Evolutionary conservation across 2,329 filamentous ascomycete species (phyloP), one percentile per base, ranked within the genome.

Genomic region (Aspergillus clavatus): DNA sequence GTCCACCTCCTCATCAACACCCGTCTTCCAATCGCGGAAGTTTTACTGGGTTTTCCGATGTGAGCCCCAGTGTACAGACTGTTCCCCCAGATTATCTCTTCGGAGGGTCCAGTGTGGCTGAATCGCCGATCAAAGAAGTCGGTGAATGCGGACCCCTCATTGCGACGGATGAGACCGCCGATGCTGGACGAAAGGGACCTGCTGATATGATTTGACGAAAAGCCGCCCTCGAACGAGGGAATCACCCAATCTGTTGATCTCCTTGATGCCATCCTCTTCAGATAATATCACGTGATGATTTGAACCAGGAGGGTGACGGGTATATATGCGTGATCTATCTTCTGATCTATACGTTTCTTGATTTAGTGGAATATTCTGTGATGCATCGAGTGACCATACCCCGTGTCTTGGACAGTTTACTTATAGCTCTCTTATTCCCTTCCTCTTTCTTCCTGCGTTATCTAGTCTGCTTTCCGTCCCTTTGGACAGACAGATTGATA

Each of bases 1-100:
- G 69, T 45, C 67, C 68, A 35, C 71, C 71, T 14, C 69, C 70
- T 2, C 58, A 69, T 45, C 59, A 63, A 43, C 42, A 62, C 38
- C 43, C 61, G 18, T 47, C 59, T 10, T 62, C 66, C 12, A 60
- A 66, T 33, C 65, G 64, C 19, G 61, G 55, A 16, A 68, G 63
- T 45, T 67, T 68, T 45, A 58, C 59, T 16, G 61, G 50, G 7
- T 53, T 66, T 11, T 64, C 65, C 4, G 66, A 69, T 42, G 58
- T 53, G 18, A 65, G 61, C 23, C 61, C 64, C 6, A 57, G 55
- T 5, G 51, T 58, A 4, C 45, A 54, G 19, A 50, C 45, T 14
- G 48, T 48, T 22, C 54, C 54, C 16, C 52, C 55, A 5, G 55
- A 58, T 38, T 24, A 39, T 14, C 40, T 52, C 22, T 43, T 55